A percentile compares a stretch with the other conserved stretches of the same genome.
Conservation (phyloP, 2,329 filamentous ascomycete genomes). For the Aureobasidium melanogenum region DNA sequence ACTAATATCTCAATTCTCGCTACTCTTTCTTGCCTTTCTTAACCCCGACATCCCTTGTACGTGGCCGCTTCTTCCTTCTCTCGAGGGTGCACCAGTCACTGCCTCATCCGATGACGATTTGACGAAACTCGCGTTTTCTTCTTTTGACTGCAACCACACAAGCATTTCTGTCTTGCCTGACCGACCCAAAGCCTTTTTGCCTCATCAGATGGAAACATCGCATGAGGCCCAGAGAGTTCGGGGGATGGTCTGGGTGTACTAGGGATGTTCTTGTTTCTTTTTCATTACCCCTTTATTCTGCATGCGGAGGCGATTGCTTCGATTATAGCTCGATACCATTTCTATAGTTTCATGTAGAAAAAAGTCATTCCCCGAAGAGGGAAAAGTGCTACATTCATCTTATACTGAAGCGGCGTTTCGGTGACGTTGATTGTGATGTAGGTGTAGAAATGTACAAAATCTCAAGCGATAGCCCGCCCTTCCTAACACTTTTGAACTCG, state of each 20-base stretch:
- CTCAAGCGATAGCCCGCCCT: too few relatives aligned
- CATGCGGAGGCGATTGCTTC: conserved; percentile 12
- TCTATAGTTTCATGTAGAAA: conserved; percentile 12
- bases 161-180: neutral
- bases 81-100: conserved; percentile 10
- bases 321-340: conserved; percentile 14
- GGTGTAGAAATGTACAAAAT: too few relatives aligned
- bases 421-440: neutral
- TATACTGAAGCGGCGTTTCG: too few relatives aligned
- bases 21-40: conserved; percentile 2
- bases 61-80: conserved; percentile 6
- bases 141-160: neutral
- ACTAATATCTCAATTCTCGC: neutral
- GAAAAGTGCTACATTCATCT: neutral
- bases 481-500: too few relatives aligned
- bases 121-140: conserved; percentile 9
- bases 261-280: neutral
- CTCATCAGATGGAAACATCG: neutral
- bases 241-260: neutral
- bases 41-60: conserved; percentile 7
- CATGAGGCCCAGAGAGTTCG: neutral
- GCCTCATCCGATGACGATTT: conserved; percentile 12
- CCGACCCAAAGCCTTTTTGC: neutral
- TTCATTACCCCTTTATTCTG: neutral
- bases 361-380: conserved; percentile 2